Conservation (phyloP, 176 grass and related monocot genomes). For the Triticum turgidum region DNA sequence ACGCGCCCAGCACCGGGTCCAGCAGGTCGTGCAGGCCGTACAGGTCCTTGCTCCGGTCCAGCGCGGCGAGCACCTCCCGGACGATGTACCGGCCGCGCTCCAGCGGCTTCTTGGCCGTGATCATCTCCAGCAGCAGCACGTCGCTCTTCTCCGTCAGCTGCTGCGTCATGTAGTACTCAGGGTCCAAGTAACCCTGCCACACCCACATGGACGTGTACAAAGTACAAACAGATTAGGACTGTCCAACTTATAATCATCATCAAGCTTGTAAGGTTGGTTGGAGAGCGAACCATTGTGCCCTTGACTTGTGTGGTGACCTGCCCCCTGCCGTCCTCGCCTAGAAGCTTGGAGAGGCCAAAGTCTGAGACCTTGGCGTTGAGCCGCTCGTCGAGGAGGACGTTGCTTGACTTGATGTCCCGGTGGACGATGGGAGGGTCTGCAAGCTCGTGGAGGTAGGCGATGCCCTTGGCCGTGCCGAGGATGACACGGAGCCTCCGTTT, state of each 20-base stretch:
- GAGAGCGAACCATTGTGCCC: conserved; percentile 73
- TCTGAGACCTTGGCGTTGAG: conserved; percentile 84
- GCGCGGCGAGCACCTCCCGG: conserved; percentile 43
- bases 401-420: conserved; percentile 91
- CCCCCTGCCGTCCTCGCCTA: conserved; percentile 40
- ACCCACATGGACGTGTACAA: background rate
- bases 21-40: conserved; percentile 56
- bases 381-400: conserved; percentile 73
- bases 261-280: background rate
- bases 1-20: conserved; percentile 42
- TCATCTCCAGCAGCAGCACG: conserved; percentile 76
- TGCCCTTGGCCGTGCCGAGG: conserved; percentile 67
- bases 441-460: conserved; percentile 84
- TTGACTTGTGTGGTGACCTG: conserved; percentile 73
- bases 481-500: conserved; percentile 57
- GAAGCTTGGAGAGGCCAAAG: conserved; percentile 77
- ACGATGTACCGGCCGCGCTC: conserved; percentile 65
- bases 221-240: background rate
- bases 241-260: background rate
- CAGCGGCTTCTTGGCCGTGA: conserved; percentile 66
- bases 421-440: conserved; percentile 81
- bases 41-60: conserved; percentile 56
- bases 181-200: conserved; percentile 76
- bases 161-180: conserved; percentile 93
- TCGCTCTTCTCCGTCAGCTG: conserved; percentile 80